A percentile compares a stretch with the other conserved stretches of the same genome.
These are phyloP conservation scores for Cyberlindnera americana DNA, from an alignment of 805 yeast genomes.

Conservation along the genomic window DNA sequence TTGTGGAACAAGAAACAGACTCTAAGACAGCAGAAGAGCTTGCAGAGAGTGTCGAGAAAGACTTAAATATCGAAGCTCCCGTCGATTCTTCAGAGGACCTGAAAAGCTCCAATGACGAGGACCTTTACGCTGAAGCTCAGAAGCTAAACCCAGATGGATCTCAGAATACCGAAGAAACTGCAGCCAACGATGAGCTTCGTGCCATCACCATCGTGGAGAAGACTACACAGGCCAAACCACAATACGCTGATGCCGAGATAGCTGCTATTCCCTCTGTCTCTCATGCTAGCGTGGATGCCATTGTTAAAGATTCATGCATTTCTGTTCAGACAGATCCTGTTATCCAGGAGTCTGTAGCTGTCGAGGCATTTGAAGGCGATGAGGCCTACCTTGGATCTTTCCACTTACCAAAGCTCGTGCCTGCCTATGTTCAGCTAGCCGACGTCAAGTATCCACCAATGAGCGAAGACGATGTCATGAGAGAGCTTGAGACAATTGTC, in stretches of 20 bases:
- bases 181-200: neutral
- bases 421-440: conserved; percentile 18
- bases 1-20: neutral
- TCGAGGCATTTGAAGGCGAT: conserved; percentile 32
- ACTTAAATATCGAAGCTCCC: conserved; percentile 1
- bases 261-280: neutral
- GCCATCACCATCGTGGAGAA: neutral
- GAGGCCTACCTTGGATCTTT: conserved; percentile 29
- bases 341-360: conserved; percentile 3
- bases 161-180: conserved; percentile 1
- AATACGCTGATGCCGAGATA: neutral
- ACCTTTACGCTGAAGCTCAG: conserved; percentile 13
- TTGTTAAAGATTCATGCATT: neutral
- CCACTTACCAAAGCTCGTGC: conserved; percentile 17
- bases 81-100: conserved; percentile 4
- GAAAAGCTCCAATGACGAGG: conserved; percentile 15
- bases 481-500: conserved; percentile 20
- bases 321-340: conserved; percentile 19
- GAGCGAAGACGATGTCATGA: conserved; percentile 15
- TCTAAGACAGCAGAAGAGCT: conserved; percentile 1
- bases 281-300: neutral
- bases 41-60: conserved; percentile 5
- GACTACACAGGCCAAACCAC: conserved; percentile 4
- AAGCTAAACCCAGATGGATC: conserved; percentile 13
- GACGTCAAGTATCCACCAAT: conserved; percentile 25